Base-by-base conservation (phyloP, 2,329 filamentous ascomycete species). In the Aspergillus eucalypticola region DNA sequence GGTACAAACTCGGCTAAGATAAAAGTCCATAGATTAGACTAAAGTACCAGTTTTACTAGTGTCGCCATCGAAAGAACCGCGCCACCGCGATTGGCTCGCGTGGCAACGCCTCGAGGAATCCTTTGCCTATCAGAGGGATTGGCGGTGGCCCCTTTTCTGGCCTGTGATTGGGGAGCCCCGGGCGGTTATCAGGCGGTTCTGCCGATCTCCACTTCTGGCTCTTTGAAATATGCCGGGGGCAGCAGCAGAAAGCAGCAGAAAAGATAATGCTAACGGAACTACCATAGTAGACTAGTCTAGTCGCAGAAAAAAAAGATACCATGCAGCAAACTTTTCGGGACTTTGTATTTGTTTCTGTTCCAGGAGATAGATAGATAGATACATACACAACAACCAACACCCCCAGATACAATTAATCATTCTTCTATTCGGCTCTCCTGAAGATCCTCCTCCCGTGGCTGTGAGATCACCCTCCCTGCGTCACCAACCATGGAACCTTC, bases 1-100 rank as follows among this genome's bases (percentile, higher is more conserved):
- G 29, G 29, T 35, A 5, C 2, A 13, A 11, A 11, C 27, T 29
- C 27, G 29, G 5, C 10, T 35, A 35, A 35, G 29, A 35, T 35
- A 6, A 11, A 11, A 42, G 6, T 19, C 29, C 11, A 35, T 35
- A 13, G 29, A 35, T 35, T 11, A 35, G 29, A 35, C 29, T 35
- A 35, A 35, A 35, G 29, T 8, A 19, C 41, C n/a, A 44, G 10
- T 2, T 10, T 25, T 25, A 8, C 25, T 32, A 50, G 46, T 27
- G 21, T 15, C 29, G 29, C 29, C 29, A 13, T 35, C 29, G 8
- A 11, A 11, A 35, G 11, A n/a, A 8, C 38, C 35, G 13, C 50
- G 32, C 50, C 52, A 46, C 25, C n/a, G 25, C 38, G 53, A 55
- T 46, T 46, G 53, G 39, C 52, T 55, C 39, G 53, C 41, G 53